Conservation (phyloP, 73 alveolate species). For the Blepharisma stoltei region DNA sequence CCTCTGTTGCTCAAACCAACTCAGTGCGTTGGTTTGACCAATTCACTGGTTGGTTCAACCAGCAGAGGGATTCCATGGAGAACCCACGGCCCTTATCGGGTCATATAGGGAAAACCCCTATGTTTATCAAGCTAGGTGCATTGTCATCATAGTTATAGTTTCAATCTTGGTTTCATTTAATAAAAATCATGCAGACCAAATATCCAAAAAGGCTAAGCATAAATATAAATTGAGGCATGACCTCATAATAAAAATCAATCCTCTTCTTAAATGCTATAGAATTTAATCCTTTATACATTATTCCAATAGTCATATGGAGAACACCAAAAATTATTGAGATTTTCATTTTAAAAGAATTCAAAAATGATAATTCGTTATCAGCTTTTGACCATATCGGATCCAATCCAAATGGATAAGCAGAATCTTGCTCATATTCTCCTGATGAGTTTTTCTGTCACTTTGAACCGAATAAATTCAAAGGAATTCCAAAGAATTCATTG, state of each 20-base stretch:
- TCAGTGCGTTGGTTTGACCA: no score
- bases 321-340: conserved; percentile 84
- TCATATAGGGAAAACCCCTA: no score
- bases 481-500: conserved; percentile 87
- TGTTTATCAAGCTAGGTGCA: conserved; percentile 83
- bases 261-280: conserved; percentile 44
- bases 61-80: no score
- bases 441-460: conserved; percentile 33
- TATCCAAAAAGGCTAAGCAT: conserved; percentile 83
- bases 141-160: conserved; percentile 37
- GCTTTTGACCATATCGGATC: conserved; percentile 89
- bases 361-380: conserved; percentile 59
- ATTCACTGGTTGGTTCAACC: no score
- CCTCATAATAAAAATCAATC: conserved; percentile 71
- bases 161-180: conserved; percentile 78
- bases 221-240: conserved; percentile 84
- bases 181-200: conserved; percentile 83
- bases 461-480: conserved; percentile 69
- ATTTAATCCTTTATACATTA: conserved; percentile 71
- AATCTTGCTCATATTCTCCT: conserved; percentile 44
- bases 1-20: no score
- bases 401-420: conserved; percentile 89
- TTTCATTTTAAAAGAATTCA: conserved; percentile 90
- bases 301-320: conserved; percentile 85
- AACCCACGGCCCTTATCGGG: no score